Conservation (phyloP, 139 green algal species). For the Auxenochlorella pyrenoidosa region DNA sequence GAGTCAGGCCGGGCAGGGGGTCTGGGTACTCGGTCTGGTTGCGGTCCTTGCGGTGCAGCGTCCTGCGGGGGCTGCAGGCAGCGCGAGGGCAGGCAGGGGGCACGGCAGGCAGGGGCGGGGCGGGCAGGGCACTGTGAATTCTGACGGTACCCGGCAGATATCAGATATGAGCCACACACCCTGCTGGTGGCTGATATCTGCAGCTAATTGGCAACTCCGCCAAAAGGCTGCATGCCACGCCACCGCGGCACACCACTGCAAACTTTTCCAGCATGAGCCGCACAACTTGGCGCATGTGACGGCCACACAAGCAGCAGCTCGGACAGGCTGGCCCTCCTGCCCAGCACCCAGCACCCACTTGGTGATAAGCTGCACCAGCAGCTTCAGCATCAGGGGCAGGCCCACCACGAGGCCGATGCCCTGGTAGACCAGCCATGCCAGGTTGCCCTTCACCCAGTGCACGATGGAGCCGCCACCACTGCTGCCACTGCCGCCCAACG, state of each 20-base stretch:
- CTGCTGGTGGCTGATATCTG: no score
- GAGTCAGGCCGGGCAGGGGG: conserved; percentile 19
- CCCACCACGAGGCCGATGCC: not conserved
- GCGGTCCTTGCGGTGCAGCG: conserved; percentile 26
- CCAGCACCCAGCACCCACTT: conserved; percentile 5
- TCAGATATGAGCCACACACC: no score
- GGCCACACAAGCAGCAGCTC: not conserved
- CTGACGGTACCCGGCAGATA: no score
- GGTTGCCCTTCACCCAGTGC: not conserved
- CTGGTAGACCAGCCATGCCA: not conserved
- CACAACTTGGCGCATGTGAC: no score
- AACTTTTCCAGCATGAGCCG: no score
- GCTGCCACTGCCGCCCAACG: no score
- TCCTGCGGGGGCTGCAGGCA: conserved; percentile 5
- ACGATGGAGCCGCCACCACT: not conserved
- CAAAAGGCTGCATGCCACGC: not conserved
- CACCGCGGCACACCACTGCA: no score
- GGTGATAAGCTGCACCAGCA: conserved; percentile 1
- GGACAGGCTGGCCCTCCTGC: not conserved
- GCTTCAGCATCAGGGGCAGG: not conserved
- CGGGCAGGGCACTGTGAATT: not conserved
- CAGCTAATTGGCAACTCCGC: no score
- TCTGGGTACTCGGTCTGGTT: not conserved
- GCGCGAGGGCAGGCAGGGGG: not conserved
- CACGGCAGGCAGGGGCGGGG: not conserved